Evolutionary conservation across 768 basidiomycete genomes (phyloP).

Genomic region (Ramaria rubella): DNA sequence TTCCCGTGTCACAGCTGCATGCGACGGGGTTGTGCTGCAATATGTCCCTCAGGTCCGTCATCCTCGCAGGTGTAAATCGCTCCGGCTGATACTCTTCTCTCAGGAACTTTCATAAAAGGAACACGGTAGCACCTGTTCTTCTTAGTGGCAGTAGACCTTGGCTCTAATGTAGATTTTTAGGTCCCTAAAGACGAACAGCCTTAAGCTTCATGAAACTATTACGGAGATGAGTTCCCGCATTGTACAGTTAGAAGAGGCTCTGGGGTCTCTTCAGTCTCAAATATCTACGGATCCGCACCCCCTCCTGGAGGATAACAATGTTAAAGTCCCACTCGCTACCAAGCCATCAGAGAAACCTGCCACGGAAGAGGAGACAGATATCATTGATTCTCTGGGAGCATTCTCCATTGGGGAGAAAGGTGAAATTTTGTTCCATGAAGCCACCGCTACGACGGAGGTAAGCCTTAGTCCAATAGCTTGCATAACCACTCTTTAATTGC

Average conservation of each 20-base stretch:
- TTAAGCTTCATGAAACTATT: conserved; percentile 9
- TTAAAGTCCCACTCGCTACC: not conserved
- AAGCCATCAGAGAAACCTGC: conserved; percentile 10
- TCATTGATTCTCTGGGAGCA: conserved; percentile 40
- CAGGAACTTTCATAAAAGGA: conserved; percentile 10
- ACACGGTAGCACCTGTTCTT: not conserved
- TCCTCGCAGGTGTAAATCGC: not conserved
- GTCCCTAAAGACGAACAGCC: conserved; percentile 10
- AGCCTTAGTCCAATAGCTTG: conserved; percentile 6
- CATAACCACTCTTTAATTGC: not conserved
- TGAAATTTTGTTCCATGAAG: conserved; percentile 45
- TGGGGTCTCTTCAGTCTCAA: conserved; percentile 2
- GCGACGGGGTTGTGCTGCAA: conserved; percentile 9
- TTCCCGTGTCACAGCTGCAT: conserved; percentile 11
- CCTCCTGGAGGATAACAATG: conserved; percentile 3
- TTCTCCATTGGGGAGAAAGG: conserved; percentile 44
- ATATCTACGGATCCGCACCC: conserved; percentile 8
- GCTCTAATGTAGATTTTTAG: not conserved
- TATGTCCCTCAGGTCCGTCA: conserved; percentile 8
- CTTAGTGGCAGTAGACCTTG: not conserved
- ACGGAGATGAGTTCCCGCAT: conserved; percentile 10
- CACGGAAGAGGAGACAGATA: conserved; percentile 19
- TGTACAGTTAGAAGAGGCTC: conserved; percentile 6
- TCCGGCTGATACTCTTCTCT: not conserved
- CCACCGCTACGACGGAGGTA: conserved; percentile 45